Base-by-base conservation (phyloP, 345 rosid genomes). In the Erodium maritimum region DNA sequence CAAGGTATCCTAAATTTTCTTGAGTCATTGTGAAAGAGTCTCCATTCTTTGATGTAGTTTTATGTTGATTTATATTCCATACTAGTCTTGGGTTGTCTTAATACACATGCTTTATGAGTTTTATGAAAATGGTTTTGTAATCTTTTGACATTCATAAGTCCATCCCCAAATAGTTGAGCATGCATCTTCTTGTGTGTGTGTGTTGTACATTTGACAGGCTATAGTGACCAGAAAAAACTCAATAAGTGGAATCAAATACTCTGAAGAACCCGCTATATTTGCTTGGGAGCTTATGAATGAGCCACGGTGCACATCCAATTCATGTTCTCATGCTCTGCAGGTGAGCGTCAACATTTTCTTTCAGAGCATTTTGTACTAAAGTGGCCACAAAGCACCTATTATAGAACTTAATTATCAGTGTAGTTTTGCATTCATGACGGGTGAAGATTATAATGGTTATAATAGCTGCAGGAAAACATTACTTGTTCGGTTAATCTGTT, bases 251-350 rank as follows among this genome's bases (percentile, higher is more conserved):
- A 67, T 77, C 21, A 67, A 57, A 50, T 80, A 74, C 50, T 64
- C 50, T 42, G 75, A 74, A 3, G 81, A 80, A 58, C 79, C 84
- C 0, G 75, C 81, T 57, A 79, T 79, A 54, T 73, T 79, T 69
- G 81, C 84, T 6, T 79, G 84, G 81, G 84, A 79, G 63, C 79
- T 80, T 21, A 80, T 80, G 69, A 80, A 80, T 56, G 84, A 80
- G 65, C 81, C 81, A 21, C 73, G 81, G 3, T 74, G 84, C 63
- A 64, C 55, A 51, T 73, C 76, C 24, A 72, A 50, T 65, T 67
- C 77, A 5, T 79, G 73, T 23, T 71, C 79, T 9, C 58, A 66
- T 54, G 55, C 67, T 62, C 79, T 80, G 65, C 81, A 69, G 79
- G 84, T 80, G 57, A 66, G 54, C 16, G 14, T 23, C 21, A 19